phyloP scores from a whole-genome alignment of 2,329 filamentous ascomycete genomes.

The Aspergillus quadrilineatus region DNA sequence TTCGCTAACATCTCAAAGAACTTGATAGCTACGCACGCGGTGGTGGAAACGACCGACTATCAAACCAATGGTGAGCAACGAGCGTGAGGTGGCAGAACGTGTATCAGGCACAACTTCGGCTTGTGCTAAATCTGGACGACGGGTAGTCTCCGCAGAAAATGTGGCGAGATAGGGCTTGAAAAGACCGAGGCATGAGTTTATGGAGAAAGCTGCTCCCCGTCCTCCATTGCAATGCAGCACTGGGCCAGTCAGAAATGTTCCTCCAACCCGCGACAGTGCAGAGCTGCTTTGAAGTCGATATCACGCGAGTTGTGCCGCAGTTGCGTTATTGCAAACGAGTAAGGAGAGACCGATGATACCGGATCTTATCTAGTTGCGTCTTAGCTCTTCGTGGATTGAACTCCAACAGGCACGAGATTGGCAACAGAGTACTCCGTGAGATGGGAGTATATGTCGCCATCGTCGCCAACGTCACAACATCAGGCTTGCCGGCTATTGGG shows the following conservation, averaged over 20 bases:
- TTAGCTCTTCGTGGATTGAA: neutral
- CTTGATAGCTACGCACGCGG: neutral
- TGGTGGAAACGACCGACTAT: neutral
- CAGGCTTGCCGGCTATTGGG: slow-evolving; percentile 9
- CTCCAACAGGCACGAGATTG: slow-evolving; percentile 14
- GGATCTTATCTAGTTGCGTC: neutral
- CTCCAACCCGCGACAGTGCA: neutral
- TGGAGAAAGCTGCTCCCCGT: neutral
- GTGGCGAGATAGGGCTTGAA: neutral
- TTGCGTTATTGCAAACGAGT: slow-evolving; percentile 27
- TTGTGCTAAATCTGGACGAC: slow-evolving; percentile 1
- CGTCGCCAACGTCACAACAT: slow-evolving; percentile 20
- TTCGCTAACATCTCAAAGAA: slow-evolving; percentile 1
- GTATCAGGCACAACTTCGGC: neutral
- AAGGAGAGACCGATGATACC: neutral
- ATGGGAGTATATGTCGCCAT: slow-evolving; percentile 19
- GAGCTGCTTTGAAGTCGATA: slow-evolving; percentile 3
- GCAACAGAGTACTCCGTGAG: slow-evolving; percentile 4
- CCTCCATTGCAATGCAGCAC: neutral
- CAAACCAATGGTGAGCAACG: neutral
- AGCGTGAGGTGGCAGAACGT: neutral
- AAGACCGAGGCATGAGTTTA: neutral
- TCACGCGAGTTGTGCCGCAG: slow-evolving; percentile 22
- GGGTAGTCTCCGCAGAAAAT: neutral
- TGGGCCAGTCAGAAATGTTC: neutral